A percentile compares a stretch with the other conserved stretches of the same genome.
These are phyloP conservation scores for Geranomyces variabilis DNA, from an alignment of 192 early-diverging fungal genomes.

Conservation along the genomic window DNA sequence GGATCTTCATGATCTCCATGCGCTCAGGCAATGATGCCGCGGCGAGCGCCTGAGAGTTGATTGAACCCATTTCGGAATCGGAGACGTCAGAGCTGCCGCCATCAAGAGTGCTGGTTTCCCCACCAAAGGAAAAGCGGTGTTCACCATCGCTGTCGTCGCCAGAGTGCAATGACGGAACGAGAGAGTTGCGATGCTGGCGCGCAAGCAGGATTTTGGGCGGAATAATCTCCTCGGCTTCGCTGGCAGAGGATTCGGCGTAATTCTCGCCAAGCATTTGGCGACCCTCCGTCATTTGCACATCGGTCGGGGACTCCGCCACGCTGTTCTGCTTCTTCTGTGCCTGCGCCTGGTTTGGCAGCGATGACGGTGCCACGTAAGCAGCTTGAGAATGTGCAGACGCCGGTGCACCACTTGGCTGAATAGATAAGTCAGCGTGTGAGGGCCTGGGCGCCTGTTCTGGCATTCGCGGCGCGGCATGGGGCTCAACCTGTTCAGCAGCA, in stretches of 20 bases:
- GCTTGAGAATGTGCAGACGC: not conserved
- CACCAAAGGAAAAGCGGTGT: conserved; percentile 13
- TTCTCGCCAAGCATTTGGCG: conserved; percentile 36
- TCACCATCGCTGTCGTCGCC: conserved; percentile 13
- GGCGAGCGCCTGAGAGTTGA: conserved; percentile 16
- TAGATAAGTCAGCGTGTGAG: not conserved
- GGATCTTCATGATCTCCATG: conserved; percentile 32
- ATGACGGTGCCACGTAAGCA: not conserved
- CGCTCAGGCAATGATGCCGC: conserved; percentile 14
- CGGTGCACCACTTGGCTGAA: not conserved
- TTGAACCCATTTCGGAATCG: conserved; percentile 26
- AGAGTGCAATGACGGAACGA: conserved; percentile 28
- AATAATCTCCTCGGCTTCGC: conserved; percentile 1
- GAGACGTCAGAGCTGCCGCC: conserved; percentile 20
- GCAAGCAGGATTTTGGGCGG: conserved; percentile 20
- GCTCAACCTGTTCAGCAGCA: not conserved
- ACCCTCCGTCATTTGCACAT: conserved; percentile 3
- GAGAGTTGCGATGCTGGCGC: conserved; percentile 21
- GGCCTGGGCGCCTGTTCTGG: not conserved
- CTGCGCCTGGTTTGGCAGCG: not conserved
- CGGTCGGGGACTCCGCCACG: not conserved
- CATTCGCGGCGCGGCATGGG: not conserved
- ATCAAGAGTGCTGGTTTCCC: conserved; percentile 18
- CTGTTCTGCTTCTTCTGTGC: too few species aligned
- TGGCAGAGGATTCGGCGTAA: conserved; percentile 23